Evolutionary conservation across 1,139 yeast species (phyloP).

Genomic region (Entelexis paramagnoliae): DNA sequence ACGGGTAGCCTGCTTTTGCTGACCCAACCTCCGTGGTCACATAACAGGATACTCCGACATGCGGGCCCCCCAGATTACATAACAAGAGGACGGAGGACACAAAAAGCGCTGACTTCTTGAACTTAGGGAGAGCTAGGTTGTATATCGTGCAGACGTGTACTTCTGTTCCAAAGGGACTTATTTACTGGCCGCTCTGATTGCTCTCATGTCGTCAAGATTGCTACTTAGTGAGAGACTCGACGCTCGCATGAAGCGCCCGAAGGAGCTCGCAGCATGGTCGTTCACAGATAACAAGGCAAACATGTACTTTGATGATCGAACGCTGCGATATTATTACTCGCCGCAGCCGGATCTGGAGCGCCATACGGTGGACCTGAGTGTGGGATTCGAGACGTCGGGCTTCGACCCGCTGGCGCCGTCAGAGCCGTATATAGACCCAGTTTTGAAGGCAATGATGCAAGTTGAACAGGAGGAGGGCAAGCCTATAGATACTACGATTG

Average conservation of each 20-base stretch:
- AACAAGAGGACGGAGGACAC: no score
- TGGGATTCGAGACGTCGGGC: conserved; percentile 48
- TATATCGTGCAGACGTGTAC: no score
- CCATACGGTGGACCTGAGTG: conserved; percentile 45
- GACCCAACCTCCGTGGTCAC: no score
- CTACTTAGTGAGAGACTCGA: conserved; percentile 28
- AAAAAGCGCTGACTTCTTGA: no score
- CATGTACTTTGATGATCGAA: conserved; percentile 42
- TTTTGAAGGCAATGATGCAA: conserved; percentile 45
- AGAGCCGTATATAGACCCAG: conserved; percentile 42
- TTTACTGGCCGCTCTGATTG: no score
- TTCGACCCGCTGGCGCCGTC: conserved; percentile 37
- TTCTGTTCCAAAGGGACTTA: no score
- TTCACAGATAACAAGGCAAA: conserved; percentile 41
- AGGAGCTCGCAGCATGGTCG: conserved; percentile 53
- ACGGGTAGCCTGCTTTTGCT: no score
- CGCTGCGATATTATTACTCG: conserved; percentile 59
- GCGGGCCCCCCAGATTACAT: no score
- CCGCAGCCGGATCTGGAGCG: conserved; percentile 51
- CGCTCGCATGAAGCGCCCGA: conserved; percentile 53
- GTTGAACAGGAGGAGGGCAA: conserved; percentile 42
- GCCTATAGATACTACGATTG: conserved; percentile 50
- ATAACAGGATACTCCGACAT: no score
- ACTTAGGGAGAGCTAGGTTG: no score
- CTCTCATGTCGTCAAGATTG: conserved; percentile 17